Percentiles rank a stretch among this genome's conserved stretches.
These are phyloP conservation scores for Cystofilobasidium bisporidii DNA, from an alignment of 768 basidiomycete genomes.

Conservation along the genomic window DNA sequence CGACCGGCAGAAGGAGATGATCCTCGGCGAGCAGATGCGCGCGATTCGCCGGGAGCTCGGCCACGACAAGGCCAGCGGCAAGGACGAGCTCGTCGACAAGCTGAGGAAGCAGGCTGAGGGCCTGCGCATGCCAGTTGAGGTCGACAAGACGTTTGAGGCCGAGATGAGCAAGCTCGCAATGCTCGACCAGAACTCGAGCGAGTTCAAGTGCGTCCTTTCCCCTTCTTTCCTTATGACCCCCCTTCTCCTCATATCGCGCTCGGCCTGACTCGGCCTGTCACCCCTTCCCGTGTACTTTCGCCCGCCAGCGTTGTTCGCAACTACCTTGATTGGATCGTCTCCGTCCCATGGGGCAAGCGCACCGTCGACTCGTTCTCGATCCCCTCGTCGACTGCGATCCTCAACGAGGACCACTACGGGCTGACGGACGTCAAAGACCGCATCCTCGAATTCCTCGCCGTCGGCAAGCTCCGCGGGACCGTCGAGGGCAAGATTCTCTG, in stretches of 20 bases:
- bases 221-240: neutral
- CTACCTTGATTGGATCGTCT: conserved; percentile 60
- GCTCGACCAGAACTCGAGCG: conserved; percentile 80
- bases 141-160: conserved; percentile 91
- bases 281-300: too few species aligned
- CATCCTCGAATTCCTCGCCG: conserved; percentile 90
- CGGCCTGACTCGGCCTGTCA: too few species aligned
- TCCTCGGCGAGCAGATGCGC: conserved; percentile 92
- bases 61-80: conserved; percentile 68
- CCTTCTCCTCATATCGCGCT: neutral
- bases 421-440: conserved; percentile 84
- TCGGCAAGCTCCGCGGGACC: conserved; percentile 85
- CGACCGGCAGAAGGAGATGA: conserved; percentile 87
- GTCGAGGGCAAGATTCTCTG: conserved; percentile 97
- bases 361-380: conserved; percentile 89
- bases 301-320: conserved; percentile 64
- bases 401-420: conserved; percentile 94
- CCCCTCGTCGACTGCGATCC: conserved; percentile 62
- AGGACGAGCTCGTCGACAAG: conserved; percentile 87
- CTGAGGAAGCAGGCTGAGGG: conserved; percentile 72
- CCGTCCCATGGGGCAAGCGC: conserved; percentile 96
- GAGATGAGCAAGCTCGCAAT: conserved; percentile 81
- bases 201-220: conserved; percentile 53
- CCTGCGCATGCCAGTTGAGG: conserved; percentile 79
- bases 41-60: conserved; percentile 94